These are phyloP conservation scores for Cyberlindnera mycetangii DNA, from an alignment of 805 yeast genomes.

Conservation along the genomic window DNA sequence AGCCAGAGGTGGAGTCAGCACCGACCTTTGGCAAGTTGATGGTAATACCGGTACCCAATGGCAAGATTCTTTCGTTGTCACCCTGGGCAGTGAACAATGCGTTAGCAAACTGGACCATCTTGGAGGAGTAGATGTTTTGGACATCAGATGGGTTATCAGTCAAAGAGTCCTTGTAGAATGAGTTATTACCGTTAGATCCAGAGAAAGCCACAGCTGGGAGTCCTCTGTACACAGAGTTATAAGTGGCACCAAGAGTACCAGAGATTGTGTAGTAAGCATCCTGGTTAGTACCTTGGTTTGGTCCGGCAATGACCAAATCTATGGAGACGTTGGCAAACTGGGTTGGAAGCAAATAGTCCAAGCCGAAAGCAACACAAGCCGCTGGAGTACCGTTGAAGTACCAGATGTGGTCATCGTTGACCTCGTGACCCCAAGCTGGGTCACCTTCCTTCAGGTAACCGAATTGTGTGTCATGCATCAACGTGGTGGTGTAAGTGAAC, in stretches of 20 bases:
- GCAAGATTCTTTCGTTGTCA: slow-evolving; percentile 36
- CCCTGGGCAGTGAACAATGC: slow-evolving; percentile 38
- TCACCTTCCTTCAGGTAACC: slow-evolving; percentile 44
- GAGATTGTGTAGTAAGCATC: slow-evolving; percentile 42
- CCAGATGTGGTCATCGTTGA: slow-evolving; percentile 42
- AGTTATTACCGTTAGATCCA: slow-evolving; percentile 48
- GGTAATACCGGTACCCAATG: slow-evolving; percentile 43
- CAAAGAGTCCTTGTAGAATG: slow-evolving; percentile 40
- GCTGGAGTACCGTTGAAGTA: slow-evolving; percentile 58
- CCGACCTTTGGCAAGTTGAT: slow-evolving; percentile 49
- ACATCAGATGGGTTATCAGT: slow-evolving; percentile 39
- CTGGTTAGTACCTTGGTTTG: slow-evolving; percentile 49
- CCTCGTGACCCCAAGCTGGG: slow-evolving; percentile 56
- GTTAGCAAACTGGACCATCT: slow-evolving; percentile 39
- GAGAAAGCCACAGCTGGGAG: slow-evolving; percentile 49
- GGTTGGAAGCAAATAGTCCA: slow-evolving; percentile 45
- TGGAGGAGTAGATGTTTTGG: slow-evolving; percentile 43
- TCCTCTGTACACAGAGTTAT: slow-evolving; percentile 46
- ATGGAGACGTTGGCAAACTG: slow-evolving; percentile 41
- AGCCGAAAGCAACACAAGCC: slow-evolving; percentile 46
- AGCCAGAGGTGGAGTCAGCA: slow-evolving; percentile 33
- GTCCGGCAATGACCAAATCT: slow-evolving; percentile 51
- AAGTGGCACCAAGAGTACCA: slow-evolving; percentile 53
- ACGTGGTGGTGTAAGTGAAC: slow-evolving; percentile 37
- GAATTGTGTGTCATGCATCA: slow-evolving; percentile 46